These are phyloP conservation scores for Apiospora rasikravindrae DNA, from an alignment of 2,329 filamentous ascomycete species.

Conservation along the genomic window DNA sequence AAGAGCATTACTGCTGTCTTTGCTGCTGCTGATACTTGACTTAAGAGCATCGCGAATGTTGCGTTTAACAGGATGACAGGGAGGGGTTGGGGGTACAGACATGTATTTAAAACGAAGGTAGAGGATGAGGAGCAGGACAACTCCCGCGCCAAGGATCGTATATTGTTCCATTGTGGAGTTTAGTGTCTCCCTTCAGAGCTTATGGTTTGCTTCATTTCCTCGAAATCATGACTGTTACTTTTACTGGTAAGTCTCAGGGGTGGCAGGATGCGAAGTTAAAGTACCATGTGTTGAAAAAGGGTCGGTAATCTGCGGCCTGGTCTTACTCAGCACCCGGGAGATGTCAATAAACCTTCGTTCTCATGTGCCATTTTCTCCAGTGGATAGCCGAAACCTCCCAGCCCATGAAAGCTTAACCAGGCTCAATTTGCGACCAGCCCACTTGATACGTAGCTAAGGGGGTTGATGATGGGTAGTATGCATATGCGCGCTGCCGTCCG, in stretches of 20 bases:
- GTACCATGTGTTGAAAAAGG: neutral
- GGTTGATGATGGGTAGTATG: neutral
- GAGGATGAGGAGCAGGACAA: neutral
- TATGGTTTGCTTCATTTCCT: neutral
- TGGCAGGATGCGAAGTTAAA: neutral
- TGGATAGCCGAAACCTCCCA: neutral
- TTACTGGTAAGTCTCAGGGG: no score
- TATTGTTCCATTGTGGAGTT: neutral
- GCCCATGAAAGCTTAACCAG: neutral
- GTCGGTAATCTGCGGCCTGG: neutral
- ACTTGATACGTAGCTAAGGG: neutral
- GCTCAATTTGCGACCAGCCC: neutral
- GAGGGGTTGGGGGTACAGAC: neutral
- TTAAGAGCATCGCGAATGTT: slow-evolving; percentile 28
- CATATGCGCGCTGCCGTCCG: neutral
- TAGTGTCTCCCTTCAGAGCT: neutral
- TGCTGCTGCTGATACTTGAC: slow-evolving; percentile 21
- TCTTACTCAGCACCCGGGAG: neutral
- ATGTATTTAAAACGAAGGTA: neutral
- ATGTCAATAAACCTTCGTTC: neutral
- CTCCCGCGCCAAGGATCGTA: neutral
- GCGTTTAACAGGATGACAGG: neutral
- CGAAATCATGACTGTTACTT: no score
- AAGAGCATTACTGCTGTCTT: slow-evolving; percentile 22
- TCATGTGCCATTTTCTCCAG: neutral